Evolutionary conservation across 106 monocot genomes (phyloP).

Genomic region (Platanthera guangdongensis): DNA sequence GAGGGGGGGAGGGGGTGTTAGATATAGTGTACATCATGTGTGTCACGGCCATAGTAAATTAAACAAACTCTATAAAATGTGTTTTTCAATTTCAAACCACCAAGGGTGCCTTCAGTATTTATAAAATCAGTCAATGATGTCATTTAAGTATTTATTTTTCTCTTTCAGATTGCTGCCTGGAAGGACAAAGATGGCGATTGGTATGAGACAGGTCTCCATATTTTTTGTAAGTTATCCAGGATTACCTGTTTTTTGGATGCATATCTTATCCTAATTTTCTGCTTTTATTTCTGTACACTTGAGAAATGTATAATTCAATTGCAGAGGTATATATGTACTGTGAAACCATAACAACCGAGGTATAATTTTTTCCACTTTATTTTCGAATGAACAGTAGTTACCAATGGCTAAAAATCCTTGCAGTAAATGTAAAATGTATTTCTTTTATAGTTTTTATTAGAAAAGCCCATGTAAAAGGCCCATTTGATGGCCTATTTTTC

Average conservation of each 20-base stretch:
- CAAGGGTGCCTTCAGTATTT: too few species aligned
- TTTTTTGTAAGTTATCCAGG: constrained; percentile 68
- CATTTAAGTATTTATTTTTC: background rate
- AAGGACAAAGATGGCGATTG: constrained; percentile 95
- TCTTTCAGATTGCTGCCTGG: constrained; percentile 84
- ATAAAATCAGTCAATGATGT: background rate
- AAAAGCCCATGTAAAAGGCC: too few species aligned
- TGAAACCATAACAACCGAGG: background rate
- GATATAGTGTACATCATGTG: too few species aligned
- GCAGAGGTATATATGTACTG: background rate
- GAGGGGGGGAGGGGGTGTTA: too few species aligned
- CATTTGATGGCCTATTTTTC: too few species aligned
- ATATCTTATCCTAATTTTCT: background rate
- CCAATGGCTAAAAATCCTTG: background rate
- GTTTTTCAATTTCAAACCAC: too few species aligned
- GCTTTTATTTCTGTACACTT: background rate
- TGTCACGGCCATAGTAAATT: too few species aligned
- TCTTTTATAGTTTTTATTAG: too few species aligned
- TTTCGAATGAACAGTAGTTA: background rate
- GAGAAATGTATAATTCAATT: background rate
- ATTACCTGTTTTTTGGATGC: background rate
- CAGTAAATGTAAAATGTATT: background rate
- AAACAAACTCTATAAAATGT: too few species aligned
- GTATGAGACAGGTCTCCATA: constrained; percentile 97
- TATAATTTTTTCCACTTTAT: background rate